phyloP scores from a whole-genome alignment of 306 rosid species.

The Trifolium repens region DNA sequence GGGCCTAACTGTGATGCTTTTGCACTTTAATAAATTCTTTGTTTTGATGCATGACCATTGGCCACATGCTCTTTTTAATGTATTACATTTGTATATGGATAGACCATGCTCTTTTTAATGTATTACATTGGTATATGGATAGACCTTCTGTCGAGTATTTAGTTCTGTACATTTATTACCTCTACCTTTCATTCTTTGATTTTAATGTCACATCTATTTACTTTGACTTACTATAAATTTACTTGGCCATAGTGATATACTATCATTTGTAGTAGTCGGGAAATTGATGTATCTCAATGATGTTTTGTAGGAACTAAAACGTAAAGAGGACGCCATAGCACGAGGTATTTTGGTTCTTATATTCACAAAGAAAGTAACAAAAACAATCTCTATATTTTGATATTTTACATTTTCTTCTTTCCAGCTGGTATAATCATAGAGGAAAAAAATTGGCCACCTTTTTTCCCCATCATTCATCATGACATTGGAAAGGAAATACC shows the following conservation, averaged over 20 bases:
- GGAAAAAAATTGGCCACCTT: constrained; percentile 97
- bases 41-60: background rate
- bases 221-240: constrained; percentile 20
- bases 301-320: constrained; percentile 73
- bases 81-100: background rate
- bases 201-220: constrained; percentile 12
- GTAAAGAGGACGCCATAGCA: constrained; percentile 79
- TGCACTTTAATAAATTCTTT: constrained; percentile 16
- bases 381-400: constrained; percentile 25
- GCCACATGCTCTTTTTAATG: background rate
- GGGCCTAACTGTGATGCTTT: constrained; percentile 20
- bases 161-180: background rate
- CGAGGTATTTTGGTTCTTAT: constrained; percentile 62
- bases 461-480: constrained; percentile 90
- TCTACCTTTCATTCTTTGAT: constrained; percentile 31
- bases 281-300: constrained; percentile 39
- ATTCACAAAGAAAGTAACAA: constrained; percentile 20
- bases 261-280: constrained; percentile 25
- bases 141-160: constrained; percentile 22
- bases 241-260: constrained; percentile 34
- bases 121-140: background rate
- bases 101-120: too few relatives aligned
- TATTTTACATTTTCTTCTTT: constrained; percentile 30
- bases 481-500: constrained; percentile 92
- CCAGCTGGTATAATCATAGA: constrained; percentile 84